Conservation (phyloP, 305 asterid genomes). For the Solanum aculeatissimum region DNA sequence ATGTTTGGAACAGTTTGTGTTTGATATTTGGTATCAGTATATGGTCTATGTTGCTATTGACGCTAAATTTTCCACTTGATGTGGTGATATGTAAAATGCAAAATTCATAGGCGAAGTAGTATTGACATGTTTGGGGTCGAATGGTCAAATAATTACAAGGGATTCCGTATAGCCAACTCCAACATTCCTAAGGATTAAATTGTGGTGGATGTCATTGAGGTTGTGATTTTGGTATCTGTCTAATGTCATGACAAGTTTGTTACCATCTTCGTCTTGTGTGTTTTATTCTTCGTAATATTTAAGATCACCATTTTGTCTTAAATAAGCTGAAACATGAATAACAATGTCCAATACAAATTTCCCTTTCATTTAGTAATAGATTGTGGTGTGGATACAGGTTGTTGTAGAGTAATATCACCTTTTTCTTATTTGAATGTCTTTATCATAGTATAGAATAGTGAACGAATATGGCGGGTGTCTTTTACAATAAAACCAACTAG, state of each 20-base stretch:
- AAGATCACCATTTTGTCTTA: neutral
- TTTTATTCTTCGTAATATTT: neutral
- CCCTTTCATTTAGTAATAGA: neutral
- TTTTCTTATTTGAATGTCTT: neutral
- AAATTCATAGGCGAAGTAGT: neutral
- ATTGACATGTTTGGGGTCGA: neutral
- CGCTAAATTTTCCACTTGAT: neutral
- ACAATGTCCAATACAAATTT: neutral
- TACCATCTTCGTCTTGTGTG: neutral
- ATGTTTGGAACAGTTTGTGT: neutral
- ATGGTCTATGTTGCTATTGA: neutral
- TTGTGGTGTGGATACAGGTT: neutral
- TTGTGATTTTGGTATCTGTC: neutral
- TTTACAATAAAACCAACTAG: neutral
- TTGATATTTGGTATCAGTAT: neutral
- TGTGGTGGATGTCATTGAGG: neutral
- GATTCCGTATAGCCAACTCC: neutral
- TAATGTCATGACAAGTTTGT: neutral
- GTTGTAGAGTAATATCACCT: neutral
- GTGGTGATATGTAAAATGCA: neutral
- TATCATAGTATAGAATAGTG: neutral
- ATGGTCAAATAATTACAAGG: neutral
- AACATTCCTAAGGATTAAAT: neutral
- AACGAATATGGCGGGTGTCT: neutral
- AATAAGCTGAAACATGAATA: neutral